Conservation (phyloP, 2,329 filamentous ascomycete species). For the Monosporascus sp. region DNA sequence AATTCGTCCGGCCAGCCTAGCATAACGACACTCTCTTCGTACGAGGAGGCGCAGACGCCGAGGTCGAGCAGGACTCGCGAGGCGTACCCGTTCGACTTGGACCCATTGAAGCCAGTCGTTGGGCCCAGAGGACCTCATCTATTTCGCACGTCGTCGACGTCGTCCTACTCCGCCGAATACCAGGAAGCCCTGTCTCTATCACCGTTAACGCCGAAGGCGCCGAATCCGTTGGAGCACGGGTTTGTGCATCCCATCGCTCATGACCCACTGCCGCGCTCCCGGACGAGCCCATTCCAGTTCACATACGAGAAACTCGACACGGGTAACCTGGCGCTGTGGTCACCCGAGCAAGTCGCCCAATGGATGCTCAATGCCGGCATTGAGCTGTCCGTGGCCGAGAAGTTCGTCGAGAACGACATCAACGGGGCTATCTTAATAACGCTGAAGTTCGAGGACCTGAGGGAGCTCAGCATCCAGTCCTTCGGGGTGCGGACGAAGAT, state of each 20-base stretch:
- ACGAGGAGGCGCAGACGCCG: conserved; percentile 78
- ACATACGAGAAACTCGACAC: conserved; percentile 54
- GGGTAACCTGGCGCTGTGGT: conserved; percentile 59
- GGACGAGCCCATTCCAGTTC: conserved; percentile 45
- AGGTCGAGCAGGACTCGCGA: conserved; percentile 57
- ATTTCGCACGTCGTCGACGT: conserved; percentile 65
- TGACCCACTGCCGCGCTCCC: conserved; percentile 32
- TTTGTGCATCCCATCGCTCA: conserved; percentile 31
- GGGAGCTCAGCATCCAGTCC: conserved; percentile 73
- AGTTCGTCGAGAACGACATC: conserved; percentile 89
- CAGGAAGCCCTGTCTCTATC: conserved; percentile 62
- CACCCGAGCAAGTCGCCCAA: conserved; percentile 70
- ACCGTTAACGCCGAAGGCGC: conserved; percentile 63
- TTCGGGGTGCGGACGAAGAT: conserved; percentile 76
- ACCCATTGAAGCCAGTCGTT: conserved; percentile 61
- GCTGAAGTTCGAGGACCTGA: conserved; percentile 84
- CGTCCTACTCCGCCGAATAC: conserved; percentile 46
- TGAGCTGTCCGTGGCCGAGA: conserved; percentile 70
- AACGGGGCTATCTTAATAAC: conserved; percentile 81
- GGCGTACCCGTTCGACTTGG: conserved; percentile 56
- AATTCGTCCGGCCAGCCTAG: conserved; percentile 71
- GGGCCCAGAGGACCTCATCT: conserved; percentile 83
- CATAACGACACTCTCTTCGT: conserved; percentile 81
- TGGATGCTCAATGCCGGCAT: conserved; percentile 84
- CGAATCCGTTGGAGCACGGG: conserved; percentile 32